A percentile compares a stretch with the other conserved stretches of the same genome.
These are phyloP conservation scores for Penicillium ochrochloron DNA, from an alignment of 495 filamentous ascomycete genomes.

Conservation along the genomic window DNA sequence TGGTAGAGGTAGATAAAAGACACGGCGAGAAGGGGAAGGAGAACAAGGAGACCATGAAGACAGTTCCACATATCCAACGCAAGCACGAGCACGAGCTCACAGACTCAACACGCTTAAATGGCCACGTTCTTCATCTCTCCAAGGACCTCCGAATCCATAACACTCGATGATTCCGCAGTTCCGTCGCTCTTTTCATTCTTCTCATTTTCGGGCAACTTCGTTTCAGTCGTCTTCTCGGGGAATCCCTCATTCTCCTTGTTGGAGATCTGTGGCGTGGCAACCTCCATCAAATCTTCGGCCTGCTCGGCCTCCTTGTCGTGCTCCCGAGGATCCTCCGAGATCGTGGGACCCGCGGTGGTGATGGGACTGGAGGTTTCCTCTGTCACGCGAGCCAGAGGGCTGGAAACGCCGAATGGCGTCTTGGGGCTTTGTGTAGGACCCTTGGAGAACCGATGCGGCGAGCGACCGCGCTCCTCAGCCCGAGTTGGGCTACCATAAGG, in stretches of 20 bases:
- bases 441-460: conserved; percentile 56
- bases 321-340: conserved; percentile 42
- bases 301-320: conserved; percentile 34
- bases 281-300: conserved; percentile 50
- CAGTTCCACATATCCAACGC: not conserved
- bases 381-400: conserved; percentile 57
- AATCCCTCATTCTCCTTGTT: conserved; percentile 45
- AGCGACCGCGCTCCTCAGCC: conserved; percentile 58
- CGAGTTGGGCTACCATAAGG: conserved; percentile 58
- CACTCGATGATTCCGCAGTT: conserved; percentile 31
- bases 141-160: conserved; percentile 47
- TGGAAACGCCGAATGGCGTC: conserved; percentile 54
- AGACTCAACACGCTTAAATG: conserved; percentile 43
- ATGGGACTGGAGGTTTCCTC: conserved; percentile 52
- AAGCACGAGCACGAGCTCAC: not conserved
- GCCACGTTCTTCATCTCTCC: conserved; percentile 63
- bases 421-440: conserved; percentile 53
- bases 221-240: conserved; percentile 27
- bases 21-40: conserved; percentile 14
- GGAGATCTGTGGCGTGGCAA: conserved; percentile 47
- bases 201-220: conserved; percentile 32
- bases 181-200: conserved; percentile 40
- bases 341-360: conserved; percentile 36
- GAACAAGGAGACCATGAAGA: conserved; percentile 9
- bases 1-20: not conserved